Evolutionary conservation across 1,284 basidiomycete species (phyloP), one percentile per base, ranked within the genome.

Genomic region (Chiua sp.): DNA sequence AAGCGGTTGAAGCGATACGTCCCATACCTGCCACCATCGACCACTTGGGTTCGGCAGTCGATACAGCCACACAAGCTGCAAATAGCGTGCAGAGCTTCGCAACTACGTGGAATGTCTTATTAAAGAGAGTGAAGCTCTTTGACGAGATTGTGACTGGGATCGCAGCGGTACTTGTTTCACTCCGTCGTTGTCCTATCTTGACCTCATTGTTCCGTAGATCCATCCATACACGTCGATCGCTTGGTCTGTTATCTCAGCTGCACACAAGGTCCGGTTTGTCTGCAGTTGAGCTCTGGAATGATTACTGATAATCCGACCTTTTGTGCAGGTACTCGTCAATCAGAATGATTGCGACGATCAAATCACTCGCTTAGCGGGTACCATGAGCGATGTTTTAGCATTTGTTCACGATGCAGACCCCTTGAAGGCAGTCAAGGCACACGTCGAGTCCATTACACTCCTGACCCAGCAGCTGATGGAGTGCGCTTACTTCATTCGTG

Each of bases 381-480:
- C 44, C 30, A 53, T 53, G 22, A 18, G 15, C 22, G 52, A 53
- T 15, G 52, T 46, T 15, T 33, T 47, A 8, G n/a, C 10, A 20
- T 53, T 53, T 22, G 42, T 33, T 18, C 4, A 51, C 4, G 52
- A 47, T 23, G 28, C 52, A 4, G 44, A 53, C 7, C 42, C 39
- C 6, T 18, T 53, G 30, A 47, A 33, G 42, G 15, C n/a, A 3
- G 18, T 33, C n/a, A 3, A 33, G 28, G 52, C 13, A 20, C 20
- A 53, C 11, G 2, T 53, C 32, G 26, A 47, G 3, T 13, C 30
- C 8, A 5, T 53, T 32, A 33, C n/a, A 6, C 30, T 44, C 16
- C 10, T 53, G 28, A n/a, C 46, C 22, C 53, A 54, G 10, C 53
- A 54, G 33, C 33, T 54, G 23, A 54, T 46, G 18, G 53, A 54